Evolutionary conservation across 805 yeast species (phyloP), one percentile per base, ranked within the genome.

Genomic region (Candida ovalis): DNA sequence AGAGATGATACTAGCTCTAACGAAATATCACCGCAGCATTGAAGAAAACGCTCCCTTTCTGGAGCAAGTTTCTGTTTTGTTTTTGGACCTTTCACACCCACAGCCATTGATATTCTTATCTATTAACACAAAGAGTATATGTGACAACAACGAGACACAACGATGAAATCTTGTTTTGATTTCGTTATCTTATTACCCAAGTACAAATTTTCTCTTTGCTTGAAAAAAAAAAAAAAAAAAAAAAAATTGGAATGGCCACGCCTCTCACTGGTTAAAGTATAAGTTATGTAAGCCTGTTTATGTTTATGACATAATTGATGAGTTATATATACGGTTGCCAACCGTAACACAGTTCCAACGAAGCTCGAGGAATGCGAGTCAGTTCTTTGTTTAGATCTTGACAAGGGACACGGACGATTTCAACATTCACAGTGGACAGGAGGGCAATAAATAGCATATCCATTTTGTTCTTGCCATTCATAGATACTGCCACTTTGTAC

Each of bases 11-110:
- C 94, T 39, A 91, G 75, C 66, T 90, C 97, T 42, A 87, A 71
- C 2, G 96, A 86, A 43, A 91, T 86, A 60, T 91, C 98, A 23
- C 96, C 86, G 68, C 97, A 90, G 66, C 97, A 88, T 64, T 87
- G 90, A 40, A 92, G 69, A 62, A 92, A 92, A 50, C 98, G 76
- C 70, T 92, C 99, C 67, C 87, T 89, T 62, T 91, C 98, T 1
- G 96, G 95, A 19, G 91, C 86, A 38, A 83, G 72, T 56, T 86
- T 86, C 54, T 78, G 86, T 60, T 82, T 82, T 22, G 60, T 57
- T 51, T 66, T 68, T n/a, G 69, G 67, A 2, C 68, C 69, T 42
- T 63, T 64, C 22, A 55, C 46, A 30, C 55, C 63, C 23, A 59
- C 63, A 41, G 53, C 61, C 62, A 61, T 57, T 30, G 6, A 24